Percentiles rank a stretch among this genome's conserved stretches.
Conservation (phyloP, 73 alveolate genomes). For the Paramecium sexaurelia region DNA sequence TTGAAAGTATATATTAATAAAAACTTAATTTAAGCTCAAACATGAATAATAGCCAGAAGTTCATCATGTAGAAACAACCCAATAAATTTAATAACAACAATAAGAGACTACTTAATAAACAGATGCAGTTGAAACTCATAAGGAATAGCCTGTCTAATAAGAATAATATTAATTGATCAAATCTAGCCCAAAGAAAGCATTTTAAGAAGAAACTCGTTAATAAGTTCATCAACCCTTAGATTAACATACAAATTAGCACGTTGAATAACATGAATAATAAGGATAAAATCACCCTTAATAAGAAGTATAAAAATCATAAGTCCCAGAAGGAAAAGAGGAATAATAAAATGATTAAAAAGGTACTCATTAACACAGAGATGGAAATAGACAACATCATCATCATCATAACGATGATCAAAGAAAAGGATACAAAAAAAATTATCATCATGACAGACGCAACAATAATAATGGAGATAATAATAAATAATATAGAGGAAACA, state of each 20-base stretch:
- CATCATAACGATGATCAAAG: slow-evolving; percentile 1
- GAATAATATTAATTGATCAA: neutral
- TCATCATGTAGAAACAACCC: neutral
- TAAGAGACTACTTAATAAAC: neutral
- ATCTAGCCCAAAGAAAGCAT: neutral
- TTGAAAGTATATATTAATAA: neutral
- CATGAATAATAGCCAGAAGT: neutral
- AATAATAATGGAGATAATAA: slow-evolving; percentile 19
- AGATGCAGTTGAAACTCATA: neutral
- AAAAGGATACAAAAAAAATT: slow-evolving; percentile 1
- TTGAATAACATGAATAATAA: neutral
- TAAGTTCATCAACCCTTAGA: neutral
- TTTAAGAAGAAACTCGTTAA: neutral
- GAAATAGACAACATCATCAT: neutral
- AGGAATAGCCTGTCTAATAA: neutral
- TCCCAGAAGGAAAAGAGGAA: neutral
- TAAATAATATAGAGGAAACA: neutral
- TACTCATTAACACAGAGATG: neutral
- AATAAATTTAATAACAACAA: neutral
- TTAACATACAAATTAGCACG: neutral
- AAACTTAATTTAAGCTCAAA: neutral
- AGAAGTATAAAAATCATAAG: neutral
- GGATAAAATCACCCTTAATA: neutral
- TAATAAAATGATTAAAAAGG: neutral
- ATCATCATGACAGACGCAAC: neutral